A percentile compares a stretch with the other conserved stretches of the same genome.
Evolutionary conservation across 805 yeast genomes (phyloP).

Genomic region (Wickerhamomyces strasburgensis): DNA sequence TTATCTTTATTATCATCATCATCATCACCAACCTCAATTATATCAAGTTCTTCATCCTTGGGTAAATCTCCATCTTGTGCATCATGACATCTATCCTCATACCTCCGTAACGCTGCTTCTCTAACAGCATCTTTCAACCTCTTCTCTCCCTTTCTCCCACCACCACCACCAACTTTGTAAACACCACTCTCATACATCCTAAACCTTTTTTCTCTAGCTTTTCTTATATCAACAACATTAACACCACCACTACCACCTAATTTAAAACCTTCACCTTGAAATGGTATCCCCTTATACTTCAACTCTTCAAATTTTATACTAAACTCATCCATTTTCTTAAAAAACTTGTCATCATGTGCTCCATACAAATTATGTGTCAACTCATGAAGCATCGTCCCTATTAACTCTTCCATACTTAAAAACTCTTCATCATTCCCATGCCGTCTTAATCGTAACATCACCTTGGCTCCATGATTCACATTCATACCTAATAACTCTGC

Average conservation of each 20-base stretch:
- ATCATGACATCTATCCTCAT: conserved; percentile 44
- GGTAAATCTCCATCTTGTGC: conserved; percentile 33
- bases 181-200: conserved; percentile 23
- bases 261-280: conserved; percentile 12
- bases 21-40: conserved; percentile 33
- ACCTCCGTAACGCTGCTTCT: conserved; percentile 61
- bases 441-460: conserved; percentile 65
- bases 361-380: conserved; percentile 76
- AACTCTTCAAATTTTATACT: conserved; percentile 32
- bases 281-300: conserved; percentile 31
- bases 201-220: conserved; percentile 37
- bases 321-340: conserved; percentile 57
- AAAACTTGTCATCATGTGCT: conserved; percentile 74
- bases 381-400: conserved; percentile 88
- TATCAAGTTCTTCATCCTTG: conserved; percentile 38
- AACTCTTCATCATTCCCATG: conserved; percentile 49
- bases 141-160: conserved; percentile 3
- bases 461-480: conserved; percentile 70
- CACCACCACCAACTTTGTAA: conserved; percentile 11
- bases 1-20: no score
- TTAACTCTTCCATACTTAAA: conserved; percentile 55
- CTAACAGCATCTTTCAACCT: conserved; percentile 40
- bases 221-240: conserved; percentile 24
- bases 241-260: conserved; percentile 27
- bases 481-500: conserved; percentile 70